Base-by-base conservation (phyloP, 2,329 filamentous ascomycete species). In the Fusarium sp. region DNA sequence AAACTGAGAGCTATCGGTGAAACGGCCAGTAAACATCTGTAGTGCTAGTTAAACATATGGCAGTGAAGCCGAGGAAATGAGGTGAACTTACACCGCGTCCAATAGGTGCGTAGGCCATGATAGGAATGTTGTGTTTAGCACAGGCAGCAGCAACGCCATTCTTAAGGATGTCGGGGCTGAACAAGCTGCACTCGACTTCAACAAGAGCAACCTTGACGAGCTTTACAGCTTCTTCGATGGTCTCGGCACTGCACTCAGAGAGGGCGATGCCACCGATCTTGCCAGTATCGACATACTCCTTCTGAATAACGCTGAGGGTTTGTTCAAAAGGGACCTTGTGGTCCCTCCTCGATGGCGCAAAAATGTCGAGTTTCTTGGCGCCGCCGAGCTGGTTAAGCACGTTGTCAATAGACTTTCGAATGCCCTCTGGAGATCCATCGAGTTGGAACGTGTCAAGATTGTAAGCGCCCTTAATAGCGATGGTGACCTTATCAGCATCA, bases 21-120 rank as follows among this genome's bases (percentile, higher is more conserved):
- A 72, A 13, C 57, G 64, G 4, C 76, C 75, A 11, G 75, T 66
- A 31, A 78, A 75, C 31, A 78, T 67, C 75, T 78, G 29, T 6
- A 14, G 14, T 29, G 11, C 10, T 6, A 21, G 42, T 73, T 53
- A 75, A 70, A 29, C 36, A 18, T 7, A n/a, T 11, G 17, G 18
- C 23, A 17, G 4, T 39, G 15, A 20, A 6, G 17, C 11, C 13
- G 20, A 27, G n/a, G 23, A 23, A 13, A 23, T 50, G 46, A 11
- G 75, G 27, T 50, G 43, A 11, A 75, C 79, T 72, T 75, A 81
- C 80, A 3, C 84, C 84, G 25, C 86, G 81, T 6, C 91, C 89
- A 0, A 94, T 81, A 2, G 92, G 91, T 42, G 89, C 90, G 78
- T 93, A 94, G 1, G 90, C 90, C 35, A 93, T 78, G 46, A 94